A percentile compares a stretch with the other conserved stretches of the same genome.
These are phyloP conservation scores for Alternaria gansuensis DNA, from an alignment of 2,329 filamentous ascomycete genomes.

Conservation along the genomic window DNA sequence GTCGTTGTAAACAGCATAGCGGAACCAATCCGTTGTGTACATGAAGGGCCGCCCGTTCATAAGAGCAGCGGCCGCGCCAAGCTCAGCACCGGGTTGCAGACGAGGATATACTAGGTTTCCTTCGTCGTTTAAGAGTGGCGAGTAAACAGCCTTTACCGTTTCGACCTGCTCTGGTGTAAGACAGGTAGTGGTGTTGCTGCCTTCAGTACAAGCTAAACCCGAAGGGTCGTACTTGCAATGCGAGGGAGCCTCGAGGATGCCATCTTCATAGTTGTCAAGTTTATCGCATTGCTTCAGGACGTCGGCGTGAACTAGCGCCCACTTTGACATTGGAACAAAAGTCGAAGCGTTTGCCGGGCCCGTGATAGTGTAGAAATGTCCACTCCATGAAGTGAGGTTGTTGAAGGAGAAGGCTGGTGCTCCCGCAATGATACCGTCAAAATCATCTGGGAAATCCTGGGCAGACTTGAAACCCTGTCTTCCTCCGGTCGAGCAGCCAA, in stretches of 20 bases:
- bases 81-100: constrained; percentile 61
- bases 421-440: constrained; percentile 51
- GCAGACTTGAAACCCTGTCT: constrained; percentile 50
- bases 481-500: constrained; percentile 52
- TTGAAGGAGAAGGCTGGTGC: constrained; percentile 48
- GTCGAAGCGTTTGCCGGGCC: constrained; percentile 43
- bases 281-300: constrained; percentile 61
- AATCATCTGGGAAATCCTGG: constrained; percentile 49
- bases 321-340: constrained; percentile 54
- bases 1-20: constrained; percentile 60
- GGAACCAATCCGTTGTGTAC: constrained; percentile 60
- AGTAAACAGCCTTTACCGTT: constrained; percentile 56
- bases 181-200: constrained; percentile 52
- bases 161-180: constrained; percentile 57
- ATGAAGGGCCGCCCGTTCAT: constrained; percentile 55
- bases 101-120: constrained; percentile 61
- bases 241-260: constrained; percentile 58
- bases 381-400: constrained; percentile 48
- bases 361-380: constrained; percentile 42
- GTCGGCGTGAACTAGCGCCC: constrained; percentile 54
- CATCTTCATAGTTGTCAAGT: constrained; percentile 60
- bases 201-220: constrained; percentile 48
- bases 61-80: constrained; percentile 49
- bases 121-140: constrained; percentile 54
- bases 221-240: constrained; percentile 57